Evolutionary conservation across 352 stramenopile species (phyloP).

Genomic region (Proteromonas lacertae): DNA sequence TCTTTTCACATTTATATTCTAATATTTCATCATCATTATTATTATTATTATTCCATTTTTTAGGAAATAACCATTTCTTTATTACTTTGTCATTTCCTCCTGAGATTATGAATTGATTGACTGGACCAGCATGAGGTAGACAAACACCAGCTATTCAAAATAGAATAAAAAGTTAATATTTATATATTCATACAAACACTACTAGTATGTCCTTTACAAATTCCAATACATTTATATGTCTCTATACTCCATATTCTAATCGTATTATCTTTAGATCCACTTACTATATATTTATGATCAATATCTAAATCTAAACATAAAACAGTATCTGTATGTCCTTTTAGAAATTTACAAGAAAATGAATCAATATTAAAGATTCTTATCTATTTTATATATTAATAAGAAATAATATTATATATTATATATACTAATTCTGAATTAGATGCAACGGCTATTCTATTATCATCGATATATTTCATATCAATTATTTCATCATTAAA

Average conservation of each 20-base stretch:
- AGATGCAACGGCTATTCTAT: too few species aligned
- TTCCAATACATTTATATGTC: slow-evolving; percentile 28
- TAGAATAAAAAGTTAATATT: too few species aligned
- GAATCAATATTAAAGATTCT: too few species aligned
- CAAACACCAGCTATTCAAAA: slow-evolving; percentile 63
- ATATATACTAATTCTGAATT: too few species aligned
- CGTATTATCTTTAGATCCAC: slow-evolving; percentile 4
- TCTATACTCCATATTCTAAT: slow-evolving; percentile 2
- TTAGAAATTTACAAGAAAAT: slow-evolving; percentile 63
- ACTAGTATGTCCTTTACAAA: slow-evolving; percentile 64
- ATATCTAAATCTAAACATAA: slow-evolving; percentile 14
- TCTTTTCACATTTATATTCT: slow-evolving; percentile 9
- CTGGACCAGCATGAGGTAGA: slow-evolving; percentile 17
- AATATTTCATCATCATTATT: slow-evolving; percentile 4
- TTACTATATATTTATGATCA: not conserved
- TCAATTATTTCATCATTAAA: too few species aligned
- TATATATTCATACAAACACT: slow-evolving; percentile 50
- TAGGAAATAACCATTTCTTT: slow-evolving; percentile 70
- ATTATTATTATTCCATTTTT: slow-evolving; percentile 2
- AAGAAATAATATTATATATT: too few species aligned
- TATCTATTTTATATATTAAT: too few species aligned
- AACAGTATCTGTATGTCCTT: slow-evolving; percentile 81
- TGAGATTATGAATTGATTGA: slow-evolving; percentile 67
- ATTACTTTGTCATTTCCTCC: slow-evolving; percentile 78
- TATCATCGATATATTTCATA: too few species aligned